Conservation (phyloP, 306 rosid genomes). For the Gastrolobium bilobum region DNA sequence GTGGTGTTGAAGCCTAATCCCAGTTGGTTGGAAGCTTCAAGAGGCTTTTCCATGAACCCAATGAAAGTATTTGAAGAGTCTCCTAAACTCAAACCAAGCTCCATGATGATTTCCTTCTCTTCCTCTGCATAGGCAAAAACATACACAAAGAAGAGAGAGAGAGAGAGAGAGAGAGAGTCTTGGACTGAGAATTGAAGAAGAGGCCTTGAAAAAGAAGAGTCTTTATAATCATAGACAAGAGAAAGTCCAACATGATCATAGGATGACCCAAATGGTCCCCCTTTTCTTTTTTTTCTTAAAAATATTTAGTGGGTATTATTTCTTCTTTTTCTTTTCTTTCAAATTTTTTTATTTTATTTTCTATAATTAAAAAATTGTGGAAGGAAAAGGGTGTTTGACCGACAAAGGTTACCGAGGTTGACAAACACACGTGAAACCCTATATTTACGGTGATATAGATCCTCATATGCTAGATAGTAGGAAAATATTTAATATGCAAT, state of each 20-base stretch:
- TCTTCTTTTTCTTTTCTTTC: not conserved
- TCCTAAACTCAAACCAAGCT: constrained; percentile 87
- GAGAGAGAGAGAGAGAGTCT: constrained; percentile 35
- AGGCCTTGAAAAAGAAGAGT: constrained; percentile 58
- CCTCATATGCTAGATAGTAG: constrained; percentile 1
- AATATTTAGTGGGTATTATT: constrained; percentile 18
- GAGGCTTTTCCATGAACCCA: constrained; percentile 57
- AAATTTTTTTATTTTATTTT: not conserved
- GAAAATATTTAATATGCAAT: too few relatives aligned
- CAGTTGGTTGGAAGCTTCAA: constrained; percentile 39
- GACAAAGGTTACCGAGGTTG: constrained; percentile 66
- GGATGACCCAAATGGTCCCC: constrained; percentile 47
- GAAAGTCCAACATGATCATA: constrained; percentile 46
- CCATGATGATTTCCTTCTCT: constrained; percentile 70
- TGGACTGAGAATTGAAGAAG: constrained; percentile 48
- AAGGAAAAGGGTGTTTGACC: constrained; percentile 68
- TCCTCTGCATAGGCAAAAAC: constrained; percentile 28
- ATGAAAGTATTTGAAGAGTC: constrained; percentile 70
- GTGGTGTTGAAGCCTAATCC: constrained; percentile 78
- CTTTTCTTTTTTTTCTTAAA: constrained; percentile 26
- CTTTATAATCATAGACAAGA: constrained; percentile 49
- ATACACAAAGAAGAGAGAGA: not conserved
- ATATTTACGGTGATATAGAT: constrained; percentile 40
- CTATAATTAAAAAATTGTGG: constrained; percentile 14
- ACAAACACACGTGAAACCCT: constrained; percentile 75